Percentiles rank a stretch among this genome's conserved stretches.
Evolutionary conservation across 108 stramenopile genomes (phyloP).

Genomic region (Pelagomonas calceolata): DNA sequence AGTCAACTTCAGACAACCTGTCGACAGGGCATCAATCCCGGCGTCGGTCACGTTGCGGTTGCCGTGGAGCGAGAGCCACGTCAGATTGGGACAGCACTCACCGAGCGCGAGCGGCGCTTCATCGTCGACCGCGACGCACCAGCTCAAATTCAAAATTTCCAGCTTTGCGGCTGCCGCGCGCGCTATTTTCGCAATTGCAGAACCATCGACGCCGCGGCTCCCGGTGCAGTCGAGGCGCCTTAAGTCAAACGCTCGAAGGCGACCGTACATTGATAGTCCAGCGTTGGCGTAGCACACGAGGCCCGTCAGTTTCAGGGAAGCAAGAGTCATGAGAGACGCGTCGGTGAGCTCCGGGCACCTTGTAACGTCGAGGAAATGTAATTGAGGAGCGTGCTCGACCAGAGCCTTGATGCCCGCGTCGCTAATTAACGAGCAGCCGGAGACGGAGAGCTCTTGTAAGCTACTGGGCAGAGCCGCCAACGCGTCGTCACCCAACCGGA

Average conservation of each 20-base stretch:
- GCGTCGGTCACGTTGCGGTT: not conserved
- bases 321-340: not conserved
- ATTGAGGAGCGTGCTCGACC: not conserved
- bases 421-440: not conserved
- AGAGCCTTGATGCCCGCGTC: not conserved
- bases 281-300: not conserved
- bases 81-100: not conserved
- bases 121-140: not conserved
- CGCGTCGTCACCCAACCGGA: too few species aligned
- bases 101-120: not conserved
- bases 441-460: not conserved
- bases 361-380: not conserved
- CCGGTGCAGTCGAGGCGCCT: not conserved
- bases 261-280: too few species aligned
- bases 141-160: not conserved
- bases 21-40: not conserved
- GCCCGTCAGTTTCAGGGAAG: not conserved
- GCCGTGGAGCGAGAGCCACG: not conserved
- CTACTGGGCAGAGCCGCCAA: too few species aligned
- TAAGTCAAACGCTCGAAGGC: too few species aligned
- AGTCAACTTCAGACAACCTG: not conserved
- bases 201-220: not conserved
- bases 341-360: not conserved
- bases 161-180: not conserved
- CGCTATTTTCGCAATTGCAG: not conserved